These are phyloP conservation scores for Collybiopsis luxurians DNA, from an alignment of 768 basidiomycete species.

Conservation along the genomic window DNA sequence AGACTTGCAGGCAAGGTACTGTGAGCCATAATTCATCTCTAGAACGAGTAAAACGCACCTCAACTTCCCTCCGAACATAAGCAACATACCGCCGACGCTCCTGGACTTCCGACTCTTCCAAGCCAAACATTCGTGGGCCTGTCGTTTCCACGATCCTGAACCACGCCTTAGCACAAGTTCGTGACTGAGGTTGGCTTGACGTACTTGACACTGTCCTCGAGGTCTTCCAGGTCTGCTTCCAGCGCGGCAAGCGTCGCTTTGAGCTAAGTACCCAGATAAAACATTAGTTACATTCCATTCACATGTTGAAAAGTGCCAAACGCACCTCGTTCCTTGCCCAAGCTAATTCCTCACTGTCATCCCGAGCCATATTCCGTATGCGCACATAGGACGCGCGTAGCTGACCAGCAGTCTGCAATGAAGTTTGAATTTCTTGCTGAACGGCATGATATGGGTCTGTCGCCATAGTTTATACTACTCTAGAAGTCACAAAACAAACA, in stretches of 20 bases:
- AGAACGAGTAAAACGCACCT: conserved; percentile 49
- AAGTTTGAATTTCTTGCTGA: conserved; percentile 76
- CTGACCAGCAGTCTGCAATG: conserved; percentile 68
- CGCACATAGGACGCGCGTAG: conserved; percentile 75
- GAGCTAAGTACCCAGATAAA: conserved; percentile 44
- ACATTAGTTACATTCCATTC: neutral
- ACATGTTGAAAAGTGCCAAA: conserved; percentile 7
- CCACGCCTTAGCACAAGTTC: neutral
- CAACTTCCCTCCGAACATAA: conserved; percentile 71
- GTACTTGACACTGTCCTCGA: conserved; percentile 93
- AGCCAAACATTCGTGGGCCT: conserved; percentile 80
- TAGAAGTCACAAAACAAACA: neutral
- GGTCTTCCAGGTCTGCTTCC: conserved; percentile 85
- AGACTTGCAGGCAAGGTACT: conserved; percentile 36
- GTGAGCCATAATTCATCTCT: conserved; percentile 12
- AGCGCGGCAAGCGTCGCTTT: conserved; percentile 73
- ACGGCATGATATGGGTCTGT: conserved; percentile 87
- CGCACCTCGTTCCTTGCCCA: conserved; percentile 78
- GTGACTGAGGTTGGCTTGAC: conserved; percentile 18
- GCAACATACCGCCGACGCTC: conserved; percentile 74
- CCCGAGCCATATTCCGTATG: conserved; percentile 69
- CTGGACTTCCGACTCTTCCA: conserved; percentile 75
- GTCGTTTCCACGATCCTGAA: conserved; percentile 82
- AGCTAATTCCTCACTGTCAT: conserved; percentile 75
- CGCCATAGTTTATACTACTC: conserved; percentile 43